Conservation (phyloP, 2,329 filamentous ascomycete species). For the Blastomyces silverae region DNA sequence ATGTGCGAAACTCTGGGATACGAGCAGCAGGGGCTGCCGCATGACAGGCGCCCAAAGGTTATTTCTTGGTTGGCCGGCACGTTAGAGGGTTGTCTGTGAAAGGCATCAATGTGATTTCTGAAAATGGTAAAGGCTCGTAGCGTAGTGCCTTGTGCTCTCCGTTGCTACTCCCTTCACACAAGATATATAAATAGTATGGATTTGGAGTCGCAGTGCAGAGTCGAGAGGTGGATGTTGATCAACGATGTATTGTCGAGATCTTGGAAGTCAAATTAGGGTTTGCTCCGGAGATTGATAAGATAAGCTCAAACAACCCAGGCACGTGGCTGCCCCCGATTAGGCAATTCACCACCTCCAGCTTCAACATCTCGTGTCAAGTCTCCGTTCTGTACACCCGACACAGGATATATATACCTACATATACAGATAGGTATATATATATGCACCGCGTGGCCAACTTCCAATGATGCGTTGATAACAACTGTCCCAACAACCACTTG, state of each 20-base stretch:
- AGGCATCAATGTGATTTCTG: neutral
- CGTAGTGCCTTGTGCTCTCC: neutral
- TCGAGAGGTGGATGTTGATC: neutral
- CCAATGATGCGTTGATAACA: neutral
- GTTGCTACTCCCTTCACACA: no score
- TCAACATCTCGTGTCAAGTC: neutral
- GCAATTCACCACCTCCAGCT: slow-evolving; percentile 1
- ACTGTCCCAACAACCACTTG: neutral
- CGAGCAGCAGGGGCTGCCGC: neutral
- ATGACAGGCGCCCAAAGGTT: neutral
- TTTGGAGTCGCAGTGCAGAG: neutral
- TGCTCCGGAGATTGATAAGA: slow-evolving; percentile 5
- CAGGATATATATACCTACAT: neutral
- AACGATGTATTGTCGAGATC: neutral
- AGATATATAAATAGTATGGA: neutral
- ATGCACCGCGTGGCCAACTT: neutral
- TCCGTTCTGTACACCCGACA: neutral
- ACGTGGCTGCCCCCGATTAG: neutral
- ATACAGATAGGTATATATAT: slow-evolving; percentile 1
- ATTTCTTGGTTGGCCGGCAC: slow-evolving; percentile 2
- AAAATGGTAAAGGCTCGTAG: neutral
- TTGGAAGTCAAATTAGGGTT: neutral
- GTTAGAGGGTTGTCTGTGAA: neutral
- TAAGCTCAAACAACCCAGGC: neutral
- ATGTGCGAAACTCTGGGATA: neutral